Percentiles rank a stretch among this genome's conserved stretches.
phyloP scores from a whole-genome alignment of 2,329 filamentous ascomycete genomes.

The Pyricularia sp. region DNA sequence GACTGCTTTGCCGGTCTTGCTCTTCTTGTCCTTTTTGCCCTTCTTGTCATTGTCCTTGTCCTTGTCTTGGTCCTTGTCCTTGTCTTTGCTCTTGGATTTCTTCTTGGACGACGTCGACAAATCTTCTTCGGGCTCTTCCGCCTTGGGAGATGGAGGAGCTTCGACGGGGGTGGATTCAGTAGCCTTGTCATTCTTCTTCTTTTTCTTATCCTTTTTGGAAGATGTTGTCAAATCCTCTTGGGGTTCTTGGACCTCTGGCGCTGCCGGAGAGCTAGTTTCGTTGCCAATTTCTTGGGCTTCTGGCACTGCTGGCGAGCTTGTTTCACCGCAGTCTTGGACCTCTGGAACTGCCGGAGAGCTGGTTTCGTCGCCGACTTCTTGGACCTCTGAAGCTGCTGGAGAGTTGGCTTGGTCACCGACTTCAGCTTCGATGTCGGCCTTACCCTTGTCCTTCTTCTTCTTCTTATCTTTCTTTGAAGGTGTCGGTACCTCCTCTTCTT shows the following conservation, averaged over 20 bases:
- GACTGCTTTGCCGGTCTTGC: not conserved
- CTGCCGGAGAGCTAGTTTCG: not conserved
- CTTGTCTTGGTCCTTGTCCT: not conserved
- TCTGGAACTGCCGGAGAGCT: not conserved
- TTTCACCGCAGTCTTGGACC: not conserved
- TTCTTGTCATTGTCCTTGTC: not conserved
- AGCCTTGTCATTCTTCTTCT: constrained; percentile 1
- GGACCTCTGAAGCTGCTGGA: not conserved
- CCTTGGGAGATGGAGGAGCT: not conserved
- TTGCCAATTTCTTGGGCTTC: not conserved
- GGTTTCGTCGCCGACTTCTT: not conserved
- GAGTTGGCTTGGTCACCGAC: not conserved
- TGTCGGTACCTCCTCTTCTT: not conserved
- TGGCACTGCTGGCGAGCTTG: not conserved
- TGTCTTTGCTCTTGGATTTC: not conserved
- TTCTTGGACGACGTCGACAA: not conserved
- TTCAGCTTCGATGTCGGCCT: not conserved
- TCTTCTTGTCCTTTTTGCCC: constrained; percentile 4
- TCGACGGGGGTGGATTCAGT: constrained; percentile 3
- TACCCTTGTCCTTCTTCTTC: not conserved
- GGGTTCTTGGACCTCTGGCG: not conserved
- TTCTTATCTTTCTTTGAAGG: not conserved
- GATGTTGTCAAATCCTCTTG: not conserved
- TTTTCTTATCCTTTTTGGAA: not conserved
- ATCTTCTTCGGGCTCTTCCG: not conserved